Percentiles rank a stretch among this genome's conserved stretches.
Evolutionary conservation across 1,284 basidiomycete genomes (phyloP).

Genomic region (Athelia sp.): DNA sequence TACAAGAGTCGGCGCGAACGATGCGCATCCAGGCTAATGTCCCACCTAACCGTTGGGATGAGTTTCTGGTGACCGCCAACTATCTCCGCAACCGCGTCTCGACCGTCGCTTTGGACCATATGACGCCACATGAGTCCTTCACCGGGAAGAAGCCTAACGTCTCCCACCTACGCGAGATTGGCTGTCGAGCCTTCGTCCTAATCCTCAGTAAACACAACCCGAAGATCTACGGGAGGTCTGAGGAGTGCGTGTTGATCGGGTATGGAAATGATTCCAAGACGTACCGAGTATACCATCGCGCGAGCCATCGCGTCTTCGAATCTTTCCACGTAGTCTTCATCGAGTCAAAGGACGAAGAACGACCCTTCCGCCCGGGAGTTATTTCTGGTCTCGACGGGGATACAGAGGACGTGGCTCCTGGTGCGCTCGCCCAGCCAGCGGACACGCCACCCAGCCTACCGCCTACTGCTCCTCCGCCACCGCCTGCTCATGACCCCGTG

Average conservation of each 20-base stretch:
- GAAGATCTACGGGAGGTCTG: conserved; percentile 10
- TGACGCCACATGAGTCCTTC: conserved; percentile 18
- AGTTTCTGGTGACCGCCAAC: conserved; percentile 4
- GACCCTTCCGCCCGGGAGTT: neutral
- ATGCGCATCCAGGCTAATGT: conserved; percentile 2
- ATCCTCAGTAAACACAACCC: conserved; percentile 13
- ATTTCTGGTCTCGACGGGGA: neutral
- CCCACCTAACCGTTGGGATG: conserved; percentile 8
- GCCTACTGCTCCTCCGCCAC: too few species aligned
- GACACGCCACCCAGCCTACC: too few species aligned
- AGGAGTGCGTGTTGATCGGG: conserved; percentile 21
- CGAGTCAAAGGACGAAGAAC: conserved; percentile 11
- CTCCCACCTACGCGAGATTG: conserved; percentile 18
- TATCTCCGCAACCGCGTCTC: conserved; percentile 3
- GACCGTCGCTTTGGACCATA: conserved; percentile 6
- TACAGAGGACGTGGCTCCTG: too few species aligned
- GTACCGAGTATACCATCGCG: conserved; percentile 15
- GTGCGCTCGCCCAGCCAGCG: too few species aligned
- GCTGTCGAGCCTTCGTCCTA: conserved; percentile 16
- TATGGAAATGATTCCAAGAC: conserved; percentile 16
- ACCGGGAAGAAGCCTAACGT: conserved; percentile 17
- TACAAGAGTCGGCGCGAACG: conserved; percentile 9
- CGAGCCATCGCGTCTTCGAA: conserved; percentile 11
- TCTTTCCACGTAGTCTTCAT: conserved; percentile 24
- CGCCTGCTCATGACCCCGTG: too few species aligned